Evolutionary conservation across 2,329 filamentous ascomycete species (phyloP), one percentile per base, ranked within the genome.

Genomic region (Penicillium sp.): DNA sequence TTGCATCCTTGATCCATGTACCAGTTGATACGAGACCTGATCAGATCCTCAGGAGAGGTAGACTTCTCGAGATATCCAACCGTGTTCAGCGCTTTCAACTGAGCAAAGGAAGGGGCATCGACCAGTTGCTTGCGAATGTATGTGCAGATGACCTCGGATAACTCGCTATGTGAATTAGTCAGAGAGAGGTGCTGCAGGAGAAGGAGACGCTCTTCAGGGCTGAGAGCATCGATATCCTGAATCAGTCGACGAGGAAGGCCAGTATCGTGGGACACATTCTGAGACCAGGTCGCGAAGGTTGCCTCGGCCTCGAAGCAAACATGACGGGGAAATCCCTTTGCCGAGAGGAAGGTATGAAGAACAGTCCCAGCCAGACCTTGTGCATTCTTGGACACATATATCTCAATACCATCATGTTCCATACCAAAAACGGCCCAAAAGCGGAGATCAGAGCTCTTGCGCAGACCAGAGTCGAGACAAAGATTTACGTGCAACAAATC

Each of bases 271-370:
- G 65, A 65, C 16, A 71, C 38, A 50, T 68, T 65, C 10, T 69
- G 64, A 2, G 68, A 71, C 67, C 72, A 78, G 18, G 62, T 61
- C 4, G 73, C 71, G 42, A 78, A 63, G 14, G 69, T 66, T 3
- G 69, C 66, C 59, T 79, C 77, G 2, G 68, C 68, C 45, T 74
- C 69, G 38, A 78, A 73, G 54, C 76, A 74, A 42, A 71, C 64
- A 55, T 71, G 67, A 8, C 77, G 71, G 24, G 72, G 65, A 22
- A 74, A 70, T 18, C 73, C 75, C 48, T 72, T 72, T 32, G 70
- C 72, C 1, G 77, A 78, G 5, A 79, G 63, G 57, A 76, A 80
- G 2, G 78, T 78, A 55, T 81, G 78, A 10, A 80, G 57, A 4
- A 80, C 64, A 7, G 75, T 76, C 16, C 76, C 72, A 20, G 69